Evolutionary conservation across 2,329 filamentous ascomycete genomes (phyloP).

Genomic region (Exutisphaerella laricina): DNA sequence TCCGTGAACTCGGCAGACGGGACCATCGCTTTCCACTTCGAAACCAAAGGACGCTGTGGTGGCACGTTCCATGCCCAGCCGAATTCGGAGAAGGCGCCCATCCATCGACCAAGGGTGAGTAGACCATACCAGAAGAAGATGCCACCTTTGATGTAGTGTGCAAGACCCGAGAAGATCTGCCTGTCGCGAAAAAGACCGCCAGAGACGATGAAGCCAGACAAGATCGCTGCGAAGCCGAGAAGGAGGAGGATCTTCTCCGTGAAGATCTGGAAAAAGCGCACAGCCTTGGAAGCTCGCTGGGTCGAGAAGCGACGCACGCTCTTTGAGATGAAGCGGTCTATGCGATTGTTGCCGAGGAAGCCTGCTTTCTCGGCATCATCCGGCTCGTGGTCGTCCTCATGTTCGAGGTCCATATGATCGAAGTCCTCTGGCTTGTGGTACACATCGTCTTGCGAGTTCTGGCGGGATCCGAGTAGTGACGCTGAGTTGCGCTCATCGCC

Average conservation of each 20-base stretch:
- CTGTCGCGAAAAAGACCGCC: slow-evolving; percentile 64
- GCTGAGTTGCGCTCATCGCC: slow-evolving; percentile 27
- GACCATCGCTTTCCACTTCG: slow-evolving; percentile 55
- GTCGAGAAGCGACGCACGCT: slow-evolving; percentile 30
- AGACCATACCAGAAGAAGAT: slow-evolving; percentile 94
- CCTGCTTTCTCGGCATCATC: slow-evolving; percentile 31
- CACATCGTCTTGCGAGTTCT: slow-evolving; percentile 30
- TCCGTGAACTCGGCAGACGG: slow-evolving; percentile 86
- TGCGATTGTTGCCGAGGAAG: slow-evolving; percentile 39
- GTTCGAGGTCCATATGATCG: slow-evolving; percentile 34
- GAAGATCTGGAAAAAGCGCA: slow-evolving; percentile 58
- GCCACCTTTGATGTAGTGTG: slow-evolving; percentile 90
- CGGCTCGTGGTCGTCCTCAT: slow-evolving; percentile 34
- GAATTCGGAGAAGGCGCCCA: slow-evolving; percentile 81
- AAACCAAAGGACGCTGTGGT: slow-evolving; percentile 53
- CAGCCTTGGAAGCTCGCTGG: slow-evolving; percentile 50
- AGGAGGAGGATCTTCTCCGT: slow-evolving; percentile 73
- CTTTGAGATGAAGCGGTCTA: slow-evolving; percentile 26
- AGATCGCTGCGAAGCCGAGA: slow-evolving; percentile 67
- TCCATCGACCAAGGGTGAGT: slow-evolving; percentile 80
- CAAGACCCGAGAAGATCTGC: slow-evolving; percentile 73
- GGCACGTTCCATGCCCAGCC: slow-evolving; percentile 96
- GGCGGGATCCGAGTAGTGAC: slow-evolving; percentile 27
- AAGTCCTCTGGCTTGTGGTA: slow-evolving; percentile 20
- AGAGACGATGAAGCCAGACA: slow-evolving; percentile 68